Base-by-base conservation (phyloP, 2,329 filamentous ascomycete genomes). In the Cordyceps tenuipes region DNA sequence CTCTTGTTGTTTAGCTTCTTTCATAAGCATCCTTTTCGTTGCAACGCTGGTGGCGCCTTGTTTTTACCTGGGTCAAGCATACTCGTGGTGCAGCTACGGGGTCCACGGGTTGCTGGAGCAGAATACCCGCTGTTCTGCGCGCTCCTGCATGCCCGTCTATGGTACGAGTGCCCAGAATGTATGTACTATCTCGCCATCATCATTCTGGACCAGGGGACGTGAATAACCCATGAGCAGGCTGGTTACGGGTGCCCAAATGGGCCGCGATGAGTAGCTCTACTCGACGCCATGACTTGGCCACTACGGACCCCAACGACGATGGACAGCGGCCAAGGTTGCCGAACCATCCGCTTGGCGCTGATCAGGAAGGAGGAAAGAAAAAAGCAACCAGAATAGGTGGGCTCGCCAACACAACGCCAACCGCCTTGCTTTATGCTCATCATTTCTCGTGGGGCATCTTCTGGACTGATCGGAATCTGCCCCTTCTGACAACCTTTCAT, bases 11-110 rank as follows among this genome's bases (percentile, higher is more conserved):
- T 59, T 59, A 59, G 57, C 57, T 59, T 59, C 39, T 59, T 52
- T 47, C 48, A 59, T 59, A 59, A 59, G 57, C 57, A 59, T 59
- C 57, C 57, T 59, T 59, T 59, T 53, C 48, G 41, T 52, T 52
- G 57, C 49, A 59, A 53, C 57, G 41, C 49, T 7, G 49, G 57
- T 46, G 36, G 49, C 41, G 47, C 39, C 48, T 52, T 59, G 49
- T 47, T 47, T 52, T 34, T 57, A 5, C 39, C 39, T 17, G 43
- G 31, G 21, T 31, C 54, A 23, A 48, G 31, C 52, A 47, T 47
- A 21, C 31, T 57, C 29, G 31, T 13, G 15, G 36, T 17, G 13
- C 17, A 7, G 43, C 29, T n/a, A 10, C 54, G 44, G n/a, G 43
- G 19, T 34, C 44, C 17, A 57, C 54, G 21, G 54, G 54, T 57